phyloP scores from a whole-genome alignment of 1,284 basidiomycete genomes.

The Heimioporus retisporus region DNA sequence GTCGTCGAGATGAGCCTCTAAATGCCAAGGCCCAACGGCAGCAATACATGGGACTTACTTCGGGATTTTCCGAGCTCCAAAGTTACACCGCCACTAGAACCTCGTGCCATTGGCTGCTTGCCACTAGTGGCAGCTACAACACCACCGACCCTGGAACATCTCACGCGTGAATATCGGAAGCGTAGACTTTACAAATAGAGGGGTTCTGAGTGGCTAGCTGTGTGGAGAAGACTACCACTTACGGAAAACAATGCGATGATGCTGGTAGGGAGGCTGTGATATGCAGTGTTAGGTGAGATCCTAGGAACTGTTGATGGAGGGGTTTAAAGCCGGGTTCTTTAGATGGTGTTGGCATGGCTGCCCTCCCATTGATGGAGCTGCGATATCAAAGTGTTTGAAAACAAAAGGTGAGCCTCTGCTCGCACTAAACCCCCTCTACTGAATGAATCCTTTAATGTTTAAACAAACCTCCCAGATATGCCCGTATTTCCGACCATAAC shows the following conservation, averaged over 20 bases:
- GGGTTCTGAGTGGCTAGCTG: constrained; percentile 11
- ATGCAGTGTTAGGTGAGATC: constrained; percentile 32
- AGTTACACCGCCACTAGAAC: no score
- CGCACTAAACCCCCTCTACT: no score
- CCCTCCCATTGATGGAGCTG: not conserved
- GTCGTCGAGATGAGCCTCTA: not conserved
- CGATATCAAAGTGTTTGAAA: no score
- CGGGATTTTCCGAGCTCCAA: not conserved
- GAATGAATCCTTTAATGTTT: no score
- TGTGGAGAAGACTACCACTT: not conserved
- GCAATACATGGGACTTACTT: not conserved
- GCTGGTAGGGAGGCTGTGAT: constrained; percentile 17
- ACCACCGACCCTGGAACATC: not conserved
- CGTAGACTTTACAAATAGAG: not conserved
- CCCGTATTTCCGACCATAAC: no score
- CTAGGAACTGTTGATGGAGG: constrained; percentile 1
- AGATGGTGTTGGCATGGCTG: not conserved
- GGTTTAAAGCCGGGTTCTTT: constrained; percentile 5
- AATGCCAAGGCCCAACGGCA: no score
- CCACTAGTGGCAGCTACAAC: no score
- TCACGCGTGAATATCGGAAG: not conserved
- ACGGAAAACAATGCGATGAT: constrained; percentile 4
- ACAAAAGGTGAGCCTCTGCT: no score
- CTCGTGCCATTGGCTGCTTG: no score
- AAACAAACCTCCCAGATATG: no score